Percentiles rank a stretch among this genome's conserved stretches.
Conservation (phyloP, 2,329 filamentous ascomycete genomes). For the Penicillium sp. region DNA sequence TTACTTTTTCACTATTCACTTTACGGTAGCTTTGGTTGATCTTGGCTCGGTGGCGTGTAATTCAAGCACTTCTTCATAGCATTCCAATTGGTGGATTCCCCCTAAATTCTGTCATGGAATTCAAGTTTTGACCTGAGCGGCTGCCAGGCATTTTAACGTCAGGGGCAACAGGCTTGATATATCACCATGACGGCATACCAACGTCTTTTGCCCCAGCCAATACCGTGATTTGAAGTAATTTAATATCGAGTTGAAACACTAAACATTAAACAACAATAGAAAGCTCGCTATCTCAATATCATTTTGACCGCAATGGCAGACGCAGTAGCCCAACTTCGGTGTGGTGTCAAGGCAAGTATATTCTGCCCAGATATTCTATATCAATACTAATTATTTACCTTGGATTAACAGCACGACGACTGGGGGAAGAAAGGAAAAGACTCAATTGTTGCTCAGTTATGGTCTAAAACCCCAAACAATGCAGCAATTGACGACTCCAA, state of each 20-base stretch:
- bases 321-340: slow-evolving; percentile 54
- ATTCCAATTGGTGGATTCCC: slow-evolving; percentile 1
- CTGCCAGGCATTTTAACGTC: not conserved
- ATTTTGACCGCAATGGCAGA: slow-evolving; percentile 43
- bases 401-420: slow-evolving; percentile 54
- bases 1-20: not conserved
- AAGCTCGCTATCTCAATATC: not conserved
- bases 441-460: slow-evolving; percentile 65
- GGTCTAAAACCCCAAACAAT: slow-evolving; percentile 62
- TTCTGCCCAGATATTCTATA: not conserved
- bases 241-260: not conserved
- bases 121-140: not conserved
- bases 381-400: not conserved
- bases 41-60: not conserved
- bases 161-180: not conserved
- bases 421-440: slow-evolving; percentile 69
- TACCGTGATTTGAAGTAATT: not conserved
- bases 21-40: not conserved
- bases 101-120: too few relatives aligned
- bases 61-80: not conserved
- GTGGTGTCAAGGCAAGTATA: slow-evolving; percentile 49
- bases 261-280: not conserved
- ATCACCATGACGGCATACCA: slow-evolving; percentile 14
- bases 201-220: not conserved
- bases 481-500: slow-evolving; percentile 64